These are phyloP conservation scores for Teunomyces panamensis DNA, from an alignment of 805 yeast species.

Conservation along the genomic window DNA sequence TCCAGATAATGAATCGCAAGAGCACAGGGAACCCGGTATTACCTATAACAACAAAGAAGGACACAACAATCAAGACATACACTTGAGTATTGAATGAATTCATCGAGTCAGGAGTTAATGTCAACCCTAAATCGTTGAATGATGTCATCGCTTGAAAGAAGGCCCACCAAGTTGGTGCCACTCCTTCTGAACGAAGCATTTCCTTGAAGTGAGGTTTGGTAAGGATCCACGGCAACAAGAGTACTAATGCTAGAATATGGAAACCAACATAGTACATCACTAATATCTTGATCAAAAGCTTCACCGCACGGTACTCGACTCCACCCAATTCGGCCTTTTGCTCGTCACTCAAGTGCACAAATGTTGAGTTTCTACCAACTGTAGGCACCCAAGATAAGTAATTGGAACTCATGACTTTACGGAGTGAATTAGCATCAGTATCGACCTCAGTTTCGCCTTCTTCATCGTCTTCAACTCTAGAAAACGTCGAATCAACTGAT, in stretches of 20 bases:
- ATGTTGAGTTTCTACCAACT: constrained; percentile 89
- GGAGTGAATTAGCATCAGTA: constrained; percentile 11
- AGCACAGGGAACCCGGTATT: constrained; percentile 93
- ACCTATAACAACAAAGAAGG: constrained; percentile 81
- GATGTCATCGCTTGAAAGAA: constrained; percentile 76
- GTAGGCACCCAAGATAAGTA: constrained; percentile 91
- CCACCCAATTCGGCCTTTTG: constrained; percentile 97
- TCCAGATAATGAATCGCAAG: constrained; percentile 80
- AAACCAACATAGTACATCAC: constrained; percentile 72
- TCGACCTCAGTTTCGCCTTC: constrained; percentile 14
- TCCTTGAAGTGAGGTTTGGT: constrained; percentile 39
- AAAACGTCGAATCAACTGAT: constrained; percentile 10
- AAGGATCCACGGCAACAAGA: constrained; percentile 58
- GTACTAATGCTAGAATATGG: constrained; percentile 52
- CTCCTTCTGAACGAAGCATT: constrained; percentile 52
- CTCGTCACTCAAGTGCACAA: constrained; percentile 72
- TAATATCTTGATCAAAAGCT: constrained; percentile 66
- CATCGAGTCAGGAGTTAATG: constrained; percentile 83
- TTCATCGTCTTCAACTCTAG: constrained; percentile 12
- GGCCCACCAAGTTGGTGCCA: constrained; percentile 90
- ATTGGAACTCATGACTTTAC: constrained; percentile 46
- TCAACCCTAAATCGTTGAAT: constrained; percentile 83
- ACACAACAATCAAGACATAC: constrained; percentile 59
- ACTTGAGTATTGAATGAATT: constrained; percentile 57
- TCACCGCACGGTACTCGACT: constrained; percentile 89